Percentiles rank a stretch among this genome's conserved stretches.
Evolutionary conservation across 169 alveolate genomes (phyloP).

Genomic region (Perkinsus chesapeaki): DNA sequence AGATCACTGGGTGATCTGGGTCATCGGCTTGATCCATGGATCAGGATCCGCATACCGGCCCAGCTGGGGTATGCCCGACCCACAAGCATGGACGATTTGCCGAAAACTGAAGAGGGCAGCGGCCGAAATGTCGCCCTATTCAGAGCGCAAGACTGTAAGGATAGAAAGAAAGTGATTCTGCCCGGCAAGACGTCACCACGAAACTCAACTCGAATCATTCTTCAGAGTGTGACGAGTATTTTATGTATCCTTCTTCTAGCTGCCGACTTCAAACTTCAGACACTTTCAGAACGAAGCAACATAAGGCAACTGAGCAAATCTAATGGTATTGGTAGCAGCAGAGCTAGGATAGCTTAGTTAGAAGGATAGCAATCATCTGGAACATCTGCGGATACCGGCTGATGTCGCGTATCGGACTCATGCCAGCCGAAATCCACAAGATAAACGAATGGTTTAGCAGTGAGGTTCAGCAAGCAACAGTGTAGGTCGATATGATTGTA

Average conservation of each 20-base stretch:
- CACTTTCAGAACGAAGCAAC: neutral
- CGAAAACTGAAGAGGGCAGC: neutral
- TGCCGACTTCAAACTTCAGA: constrained; percentile 4
- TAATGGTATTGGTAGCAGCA: neutral
- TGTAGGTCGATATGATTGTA: too few species aligned
- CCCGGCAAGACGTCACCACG: too few species aligned
- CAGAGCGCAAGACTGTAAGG: neutral
- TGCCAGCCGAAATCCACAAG: neutral
- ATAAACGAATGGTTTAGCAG: neutral
- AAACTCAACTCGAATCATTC: neutral
- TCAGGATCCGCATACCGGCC: too few species aligned
- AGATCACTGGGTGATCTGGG: too few species aligned
- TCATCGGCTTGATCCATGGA: too few species aligned
- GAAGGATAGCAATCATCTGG: neutral
- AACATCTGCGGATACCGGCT: neutral
- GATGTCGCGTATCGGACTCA: neutral
- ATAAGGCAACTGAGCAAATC: neutral
- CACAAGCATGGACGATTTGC: too few species aligned
- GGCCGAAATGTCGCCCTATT: too few species aligned
- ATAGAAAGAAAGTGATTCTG: too few species aligned
- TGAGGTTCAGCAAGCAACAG: neutral
- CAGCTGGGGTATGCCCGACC: too few species aligned
- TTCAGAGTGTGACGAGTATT: neutral
- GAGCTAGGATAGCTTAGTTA: neutral
- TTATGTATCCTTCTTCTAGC: neutral